Evolutionary conservation across 1,284 basidiomycete species (phyloP).

Genomic region (Heterobasidion parviporum): DNA sequence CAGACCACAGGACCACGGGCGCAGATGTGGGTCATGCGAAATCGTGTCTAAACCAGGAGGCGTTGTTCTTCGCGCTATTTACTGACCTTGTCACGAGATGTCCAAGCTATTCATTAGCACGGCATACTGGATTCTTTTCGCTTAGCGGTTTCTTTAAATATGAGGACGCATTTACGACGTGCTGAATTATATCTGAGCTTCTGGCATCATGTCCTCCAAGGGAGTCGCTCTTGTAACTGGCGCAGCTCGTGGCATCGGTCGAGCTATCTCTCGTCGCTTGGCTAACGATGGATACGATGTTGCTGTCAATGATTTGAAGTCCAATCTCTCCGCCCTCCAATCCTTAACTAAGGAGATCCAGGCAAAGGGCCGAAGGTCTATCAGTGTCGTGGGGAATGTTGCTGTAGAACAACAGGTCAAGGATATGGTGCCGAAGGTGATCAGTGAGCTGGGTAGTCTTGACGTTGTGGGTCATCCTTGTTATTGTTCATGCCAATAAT

Average conservation of each 20-base stretch:
- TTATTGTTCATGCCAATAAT: background rate
- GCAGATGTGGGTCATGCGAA: too few species aligned
- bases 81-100: too few species aligned
- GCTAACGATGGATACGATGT: slow-evolving; percentile 12
- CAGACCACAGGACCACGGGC: too few species aligned
- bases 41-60: too few species aligned
- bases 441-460: slow-evolving; percentile 23
- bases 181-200: background rate
- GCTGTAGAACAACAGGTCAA: slow-evolving; percentile 20
- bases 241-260: slow-evolving; percentile 14
- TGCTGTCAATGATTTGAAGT: slow-evolving; percentile 10
- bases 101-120: too few species aligned
- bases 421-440: slow-evolving; percentile 21
- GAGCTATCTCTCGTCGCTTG: slow-evolving; percentile 11
- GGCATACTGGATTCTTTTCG: too few species aligned
- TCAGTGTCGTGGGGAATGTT: background rate
- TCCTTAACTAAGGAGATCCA: background rate
- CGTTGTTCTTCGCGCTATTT: too few species aligned
- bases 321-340: background rate
- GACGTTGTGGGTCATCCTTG: slow-evolving; percentile 23
- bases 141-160: too few species aligned
- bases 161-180: too few species aligned
- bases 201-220: background rate
- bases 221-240: slow-evolving; percentile 14
- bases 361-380: background rate